Base-by-base conservation (phyloP, 1,139 yeast genomes). In the Candida neerlandica region DNA sequence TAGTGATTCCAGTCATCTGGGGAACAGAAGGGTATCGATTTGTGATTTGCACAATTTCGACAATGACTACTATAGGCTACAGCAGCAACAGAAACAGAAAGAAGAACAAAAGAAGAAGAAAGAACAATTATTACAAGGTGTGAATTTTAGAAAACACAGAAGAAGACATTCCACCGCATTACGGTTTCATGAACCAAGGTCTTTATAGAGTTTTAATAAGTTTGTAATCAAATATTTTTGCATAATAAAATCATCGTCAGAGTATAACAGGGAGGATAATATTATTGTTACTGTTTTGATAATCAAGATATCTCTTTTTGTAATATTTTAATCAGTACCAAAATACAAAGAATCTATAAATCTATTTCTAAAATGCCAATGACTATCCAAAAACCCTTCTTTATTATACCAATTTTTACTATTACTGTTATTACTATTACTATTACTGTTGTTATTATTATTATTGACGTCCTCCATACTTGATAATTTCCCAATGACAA, bases 271-370 rank as follows among this genome's bases (percentile, higher is more conserved):
- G 2, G 9, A 5, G 10, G 5, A 2, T 23, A 7, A 21, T 23
- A 4, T 23, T 23, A 23, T 23, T 4, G 27, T 5, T 4, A 23
- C n/a, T n/a, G n/a, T n/a, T 4, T 23, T 23, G 27, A 6, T 23
- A 19, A 15, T 4, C 32, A 37, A 9, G 16, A 33, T 30, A 35
- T n/a, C 10, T 32, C 16, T 15, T 34, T 43, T 39, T 19, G 40
- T n/a, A 27, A 21, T 16, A 7, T 16, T 27, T 26, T 58, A 75
- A 27, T 66, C 77, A 3, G 94, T 84, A 4, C 97, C 97, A 66
- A 86, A 92, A 64, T 92, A 92, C 53, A 80, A 74, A 30, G 85
- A 70, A 65, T 91, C 97, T 39, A 92, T 77, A 62, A 86, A 90
- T 53, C 96, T 76, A 49, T 77, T 80, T 53, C 85, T 71, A 63